phyloP scores from a whole-genome alignment of 2,329 filamentous ascomycete genomes.

The Exophiala sp. region DNA sequence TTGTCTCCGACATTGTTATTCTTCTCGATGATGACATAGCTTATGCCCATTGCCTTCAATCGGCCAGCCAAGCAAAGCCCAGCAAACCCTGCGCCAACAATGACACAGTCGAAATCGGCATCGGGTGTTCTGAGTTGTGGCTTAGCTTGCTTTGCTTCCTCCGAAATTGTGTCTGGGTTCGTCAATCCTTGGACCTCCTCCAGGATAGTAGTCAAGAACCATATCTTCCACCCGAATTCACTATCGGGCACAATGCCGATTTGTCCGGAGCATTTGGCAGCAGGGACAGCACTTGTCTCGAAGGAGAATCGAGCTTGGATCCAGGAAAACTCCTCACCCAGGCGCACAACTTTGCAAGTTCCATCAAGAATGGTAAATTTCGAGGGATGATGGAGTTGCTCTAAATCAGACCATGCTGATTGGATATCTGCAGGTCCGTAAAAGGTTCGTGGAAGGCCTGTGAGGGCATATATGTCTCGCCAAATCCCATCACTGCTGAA shows the following conservation, averaged over 20 bases:
- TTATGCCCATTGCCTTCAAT: too few species aligned
- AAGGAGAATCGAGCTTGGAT: constrained; percentile 24
- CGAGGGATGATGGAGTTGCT: constrained; percentile 6
- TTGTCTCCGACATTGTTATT: too few species aligned
- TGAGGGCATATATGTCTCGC: constrained; percentile 27
- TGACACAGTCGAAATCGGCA: too few species aligned
- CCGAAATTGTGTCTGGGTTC: not conserved
- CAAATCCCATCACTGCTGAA: constrained; percentile 11
- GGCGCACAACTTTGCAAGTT: constrained; percentile 13
- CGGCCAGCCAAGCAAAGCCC: too few species aligned
- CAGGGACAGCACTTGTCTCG: constrained; percentile 21
- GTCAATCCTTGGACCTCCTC: constrained; percentile 21
- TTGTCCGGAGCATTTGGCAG: constrained; percentile 7
- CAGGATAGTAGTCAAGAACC: constrained; percentile 28
- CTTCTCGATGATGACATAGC: too few species aligned
- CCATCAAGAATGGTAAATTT: constrained; percentile 12
- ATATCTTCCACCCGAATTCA: constrained; percentile 27
- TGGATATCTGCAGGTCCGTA: constrained; percentile 16
- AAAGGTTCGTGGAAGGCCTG: constrained; percentile 25
- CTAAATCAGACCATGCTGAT: constrained; percentile 20
- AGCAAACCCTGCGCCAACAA: too few species aligned
- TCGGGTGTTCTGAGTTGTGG: too few species aligned
- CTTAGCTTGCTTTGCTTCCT: too few species aligned
- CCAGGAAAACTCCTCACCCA: constrained; percentile 15
- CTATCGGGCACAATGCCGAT: constrained; percentile 20